These are phyloP conservation scores for Hebeloma cylindrosporum DNA, from an alignment of 768 basidiomycete genomes.

Conservation along the genomic window DNA sequence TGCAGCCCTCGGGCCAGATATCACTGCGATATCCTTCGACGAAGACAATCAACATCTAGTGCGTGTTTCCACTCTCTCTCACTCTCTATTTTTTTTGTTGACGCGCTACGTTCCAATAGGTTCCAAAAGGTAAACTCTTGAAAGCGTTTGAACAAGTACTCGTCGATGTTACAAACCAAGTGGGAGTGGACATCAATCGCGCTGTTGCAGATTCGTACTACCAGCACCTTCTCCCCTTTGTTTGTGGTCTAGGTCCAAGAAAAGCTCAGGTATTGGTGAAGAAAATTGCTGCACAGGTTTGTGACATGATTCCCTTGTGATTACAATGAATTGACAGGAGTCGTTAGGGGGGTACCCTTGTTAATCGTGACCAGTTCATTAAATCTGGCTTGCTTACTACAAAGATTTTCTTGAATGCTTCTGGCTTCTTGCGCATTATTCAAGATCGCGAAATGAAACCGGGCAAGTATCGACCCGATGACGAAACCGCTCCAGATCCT, in stretches of 20 bases:
- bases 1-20: constrained; percentile 83
- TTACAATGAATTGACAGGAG: constrained; percentile 2
- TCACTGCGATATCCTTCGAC: constrained; percentile 80
- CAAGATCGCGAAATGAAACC: constrained; percentile 67
- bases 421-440: constrained; percentile 86
- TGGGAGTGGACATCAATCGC: constrained; percentile 96
- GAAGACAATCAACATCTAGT: constrained; percentile 88
- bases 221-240: constrained; percentile 82
- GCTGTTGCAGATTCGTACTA: constrained; percentile 89
- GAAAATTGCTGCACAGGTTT: constrained; percentile 74
- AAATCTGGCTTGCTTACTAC: constrained; percentile 77
- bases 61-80: constrained; percentile 21
- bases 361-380: constrained; percentile 88
- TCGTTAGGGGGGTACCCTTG: constrained; percentile 77
- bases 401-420: constrained; percentile 89
- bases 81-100: constrained; percentile 5
- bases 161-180: constrained; percentile 87
- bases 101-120: constrained; percentile 40
- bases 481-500: constrained; percentile 78
- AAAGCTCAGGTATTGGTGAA: constrained; percentile 85
- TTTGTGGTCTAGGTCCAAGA: constrained; percentile 92
- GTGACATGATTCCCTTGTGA: constrained; percentile 25
- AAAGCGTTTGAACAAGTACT: constrained; percentile 80
- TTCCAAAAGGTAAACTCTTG: constrained; percentile 83
- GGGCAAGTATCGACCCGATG: constrained; percentile 63